Conservation (phyloP, 352 stramenopile species). For the Phytophthora multivora region DNA sequence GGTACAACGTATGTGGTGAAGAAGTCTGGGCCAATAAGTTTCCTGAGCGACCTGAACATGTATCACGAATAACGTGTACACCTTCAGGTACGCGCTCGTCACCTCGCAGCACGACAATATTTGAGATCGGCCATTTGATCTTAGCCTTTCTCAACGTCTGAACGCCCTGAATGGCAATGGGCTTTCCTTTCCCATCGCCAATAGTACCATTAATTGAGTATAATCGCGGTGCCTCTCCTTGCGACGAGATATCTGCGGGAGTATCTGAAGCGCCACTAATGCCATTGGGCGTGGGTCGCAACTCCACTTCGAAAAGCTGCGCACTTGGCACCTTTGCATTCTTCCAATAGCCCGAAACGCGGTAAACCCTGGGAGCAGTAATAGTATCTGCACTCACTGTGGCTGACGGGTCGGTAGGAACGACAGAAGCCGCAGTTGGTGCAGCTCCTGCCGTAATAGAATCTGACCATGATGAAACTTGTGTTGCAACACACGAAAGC, state of each 20-base stretch:
- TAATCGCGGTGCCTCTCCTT: conserved; percentile 18
- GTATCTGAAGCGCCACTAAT: conserved; percentile 17
- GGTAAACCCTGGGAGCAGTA: conserved; percentile 39
- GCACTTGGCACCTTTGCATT: conserved; percentile 64
- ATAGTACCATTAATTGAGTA: conserved; percentile 73
- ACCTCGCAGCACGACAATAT: conserved; percentile 74
- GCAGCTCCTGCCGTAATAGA: conserved; percentile 28
- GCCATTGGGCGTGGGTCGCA: conserved; percentile 43
- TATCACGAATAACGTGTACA: conserved; percentile 70
- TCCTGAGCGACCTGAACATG: conserved; percentile 67
- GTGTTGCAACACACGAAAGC: conserved; percentile 58
- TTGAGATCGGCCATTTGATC: conserved; percentile 78
- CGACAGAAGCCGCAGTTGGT: conserved; percentile 14
- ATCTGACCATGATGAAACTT: conserved; percentile 49
- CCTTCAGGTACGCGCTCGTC: conserved; percentile 77
- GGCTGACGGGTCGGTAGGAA: conserved; percentile 9
- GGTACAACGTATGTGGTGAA: conserved; percentile 73
- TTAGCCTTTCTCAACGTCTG: conserved; percentile 67
- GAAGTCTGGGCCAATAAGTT: conserved; percentile 78
- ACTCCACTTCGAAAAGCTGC: conserved; percentile 80
- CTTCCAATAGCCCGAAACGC: conserved; percentile 78
- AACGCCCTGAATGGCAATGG: conserved; percentile 55
- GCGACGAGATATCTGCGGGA: conserved; percentile 20
- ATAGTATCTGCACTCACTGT: neutral
- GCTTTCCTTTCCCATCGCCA: conserved; percentile 65